Conservation (phyloP, 345 rosid species). For the Trapa bicornis region DNA sequence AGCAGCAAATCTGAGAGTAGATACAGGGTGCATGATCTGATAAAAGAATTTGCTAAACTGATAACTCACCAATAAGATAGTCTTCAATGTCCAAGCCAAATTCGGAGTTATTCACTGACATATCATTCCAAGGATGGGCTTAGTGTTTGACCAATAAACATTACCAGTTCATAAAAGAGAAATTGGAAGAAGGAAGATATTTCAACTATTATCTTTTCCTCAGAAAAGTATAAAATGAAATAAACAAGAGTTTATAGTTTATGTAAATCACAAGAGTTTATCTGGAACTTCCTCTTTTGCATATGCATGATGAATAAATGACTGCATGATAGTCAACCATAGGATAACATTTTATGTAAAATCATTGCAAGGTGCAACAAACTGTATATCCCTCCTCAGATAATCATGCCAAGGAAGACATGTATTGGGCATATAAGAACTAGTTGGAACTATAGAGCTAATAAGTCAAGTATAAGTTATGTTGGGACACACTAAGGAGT, state of each 20-base stretch:
- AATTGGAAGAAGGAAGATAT: neutral
- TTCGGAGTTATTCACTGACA: constrained; percentile 59
- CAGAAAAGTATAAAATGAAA: neutral
- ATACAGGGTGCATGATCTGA: no score
- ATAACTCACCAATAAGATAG: constrained; percentile 66
- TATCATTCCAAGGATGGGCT: constrained; percentile 3
- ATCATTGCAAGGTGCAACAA: neutral
- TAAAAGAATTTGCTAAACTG: neutral
- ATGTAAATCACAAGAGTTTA: neutral
- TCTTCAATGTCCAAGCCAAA: constrained; percentile 79
- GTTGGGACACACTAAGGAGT: neutral
- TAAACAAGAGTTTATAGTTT: neutral
- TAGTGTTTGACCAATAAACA: neutral
- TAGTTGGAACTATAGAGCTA: neutral
- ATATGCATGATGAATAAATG: neutral
- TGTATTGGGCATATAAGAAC: no score
- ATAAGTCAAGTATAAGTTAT: neutral
- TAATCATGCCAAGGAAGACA: neutral
- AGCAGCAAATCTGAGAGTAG: no score
- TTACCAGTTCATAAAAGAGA: neutral
- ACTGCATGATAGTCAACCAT: neutral
- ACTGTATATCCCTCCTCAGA: neutral
- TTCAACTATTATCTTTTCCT: neutral
- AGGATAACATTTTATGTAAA: neutral
- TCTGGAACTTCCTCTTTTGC: neutral